Base-by-base conservation (phyloP, 441 rosid species). In the Croton setiger region DNA sequence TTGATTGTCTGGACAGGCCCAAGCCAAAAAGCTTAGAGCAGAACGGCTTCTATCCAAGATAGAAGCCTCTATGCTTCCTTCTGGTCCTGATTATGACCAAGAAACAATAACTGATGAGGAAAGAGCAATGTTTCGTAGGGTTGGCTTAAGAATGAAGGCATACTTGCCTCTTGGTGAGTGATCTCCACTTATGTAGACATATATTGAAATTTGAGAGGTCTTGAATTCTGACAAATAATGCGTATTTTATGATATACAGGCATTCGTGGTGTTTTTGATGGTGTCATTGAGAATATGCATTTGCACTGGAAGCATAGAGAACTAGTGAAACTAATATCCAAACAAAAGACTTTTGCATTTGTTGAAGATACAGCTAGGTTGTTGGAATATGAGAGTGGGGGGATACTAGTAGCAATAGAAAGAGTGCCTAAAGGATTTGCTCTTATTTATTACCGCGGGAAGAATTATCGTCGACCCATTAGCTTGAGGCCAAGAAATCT, bases 271-370 rank as follows among this genome's bases (percentile, higher is more conserved):
- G 94, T 94, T 69, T 94, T 94, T 70, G 97, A 92, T 83, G 97
- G 97, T 43, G 96, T 92, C 63, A 86, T 94, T 69, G 98, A 94
- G 81, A 92, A 94, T 78, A 94, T 94, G 99, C 99, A 94, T 82
- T 72, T 94, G 84, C 98, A 94, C 63, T 94, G 99, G 97, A 94
- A 94, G 84, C 87, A 92, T 79, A 87, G 98, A 74, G 97, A 94
- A 81, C 84, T 94, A 55, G 99, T 90, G 86, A 94, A 92, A 82
- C 91, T 94, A 69, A 90, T 94, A 80, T 78, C 87, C 64, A 92
- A 90, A 74, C 99, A 90, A 78, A 94, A 94, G 87, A 87, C 85
- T 20, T 89, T 85, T 74, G 82, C 89, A 64, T 92, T 90, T 79
- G 97, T 90, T 73, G 96, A 94, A 82, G 97, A 92, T 76, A 85